Evolutionary conservation across 169 alveolate species (phyloP).

Genomic region (Eimeria praecox): DNA sequence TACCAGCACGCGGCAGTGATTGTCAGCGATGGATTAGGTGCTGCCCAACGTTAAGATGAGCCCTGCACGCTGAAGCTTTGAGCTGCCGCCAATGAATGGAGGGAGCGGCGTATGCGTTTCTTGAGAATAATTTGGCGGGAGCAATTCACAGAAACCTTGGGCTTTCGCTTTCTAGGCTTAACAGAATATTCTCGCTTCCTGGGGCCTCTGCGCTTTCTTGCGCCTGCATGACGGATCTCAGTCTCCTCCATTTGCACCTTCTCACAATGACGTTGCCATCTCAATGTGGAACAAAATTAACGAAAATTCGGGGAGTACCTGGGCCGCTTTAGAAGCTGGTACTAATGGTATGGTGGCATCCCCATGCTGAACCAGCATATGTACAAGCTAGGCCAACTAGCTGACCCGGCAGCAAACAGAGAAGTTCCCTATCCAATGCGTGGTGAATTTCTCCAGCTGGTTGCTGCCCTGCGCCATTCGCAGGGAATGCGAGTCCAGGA

Average conservation of each 20-base stretch:
- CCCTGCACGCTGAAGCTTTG: too few relatives aligned
- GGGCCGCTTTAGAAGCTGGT: background rate
- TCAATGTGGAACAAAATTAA: background rate
- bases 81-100: too few relatives aligned
- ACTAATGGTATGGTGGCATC: background rate
- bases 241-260: background rate
- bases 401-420: background rate
- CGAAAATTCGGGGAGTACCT: background rate
- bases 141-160: too few relatives aligned
- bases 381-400: background rate
- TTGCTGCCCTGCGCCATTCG: background rate
- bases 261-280: background rate
- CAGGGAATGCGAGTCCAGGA: background rate
- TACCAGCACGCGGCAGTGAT: too few relatives aligned
- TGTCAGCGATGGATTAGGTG: background rate
- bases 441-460: background rate
- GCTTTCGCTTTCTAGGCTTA: too few relatives aligned
- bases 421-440: background rate
- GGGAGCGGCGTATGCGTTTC: too few relatives aligned
- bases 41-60: too few relatives aligned
- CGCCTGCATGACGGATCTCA: background rate
- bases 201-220: background rate
- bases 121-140: too few relatives aligned
- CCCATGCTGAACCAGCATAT: background rate
- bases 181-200: background rate